These are phyloP conservation scores for Pyrenopolyporus hunteri DNA, from an alignment of 495 filamentous ascomycete genomes.

Conservation along the genomic window DNA sequence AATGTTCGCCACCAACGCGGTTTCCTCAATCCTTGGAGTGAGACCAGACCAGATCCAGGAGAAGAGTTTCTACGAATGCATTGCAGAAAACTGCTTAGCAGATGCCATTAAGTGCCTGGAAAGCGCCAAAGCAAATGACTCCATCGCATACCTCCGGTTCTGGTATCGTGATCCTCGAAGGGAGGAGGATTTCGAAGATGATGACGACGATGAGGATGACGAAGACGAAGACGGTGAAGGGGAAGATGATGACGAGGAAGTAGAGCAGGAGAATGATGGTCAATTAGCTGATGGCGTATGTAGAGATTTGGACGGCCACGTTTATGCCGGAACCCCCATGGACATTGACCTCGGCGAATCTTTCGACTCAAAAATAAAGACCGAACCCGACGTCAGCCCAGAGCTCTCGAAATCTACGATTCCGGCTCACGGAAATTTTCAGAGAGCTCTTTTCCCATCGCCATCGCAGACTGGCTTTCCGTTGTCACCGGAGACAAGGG, in stretches of 20 bases:
- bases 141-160: slow-evolving; percentile 92
- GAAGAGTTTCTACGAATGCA: slow-evolving; percentile 82
- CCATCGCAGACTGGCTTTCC: background rate
- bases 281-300: slow-evolving; percentile 18
- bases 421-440: background rate
- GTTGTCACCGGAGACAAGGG: background rate
- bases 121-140: slow-evolving; percentile 89
- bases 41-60: slow-evolving; percentile 67
- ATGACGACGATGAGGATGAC: slow-evolving; percentile 45
- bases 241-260: slow-evolving; percentile 39
- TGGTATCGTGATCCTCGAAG: slow-evolving; percentile 76
- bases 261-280: slow-evolving; percentile 17
- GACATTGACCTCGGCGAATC: slow-evolving; percentile 42
- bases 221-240: slow-evolving; percentile 44
- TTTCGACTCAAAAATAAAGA: slow-evolving; percentile 23
- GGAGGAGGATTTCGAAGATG: slow-evolving; percentile 43
- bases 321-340: slow-evolving; percentile 32
- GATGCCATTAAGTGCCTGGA: slow-evolving; percentile 81
- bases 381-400: slow-evolving; percentile 18
- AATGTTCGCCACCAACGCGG: slow-evolving; percentile 83
- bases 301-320: slow-evolving; percentile 39
- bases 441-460: background rate
- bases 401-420: slow-evolving; percentile 14
- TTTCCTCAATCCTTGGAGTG: slow-evolving; percentile 75
- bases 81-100: slow-evolving; percentile 73